Base-by-base conservation (phyloP, 306 rosid species). In the Purshia tridentata region DNA sequence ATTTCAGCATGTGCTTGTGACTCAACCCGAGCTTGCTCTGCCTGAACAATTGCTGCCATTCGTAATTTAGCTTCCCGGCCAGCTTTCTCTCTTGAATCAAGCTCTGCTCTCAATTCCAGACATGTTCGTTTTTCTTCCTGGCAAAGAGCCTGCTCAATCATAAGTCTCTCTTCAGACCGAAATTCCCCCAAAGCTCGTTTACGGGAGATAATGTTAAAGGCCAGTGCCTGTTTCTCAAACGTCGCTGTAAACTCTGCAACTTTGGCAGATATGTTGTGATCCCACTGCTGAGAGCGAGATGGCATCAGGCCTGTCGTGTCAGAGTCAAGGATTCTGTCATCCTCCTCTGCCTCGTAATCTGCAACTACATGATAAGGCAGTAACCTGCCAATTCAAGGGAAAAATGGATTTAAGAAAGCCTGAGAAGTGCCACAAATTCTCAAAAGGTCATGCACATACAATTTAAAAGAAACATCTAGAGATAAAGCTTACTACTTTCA, bases 251-350 rank as follows among this genome's bases (percentile, higher is more conserved):
- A 94, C 81, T 94, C 97, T 0, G 96, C 88, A 68, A 94, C 91
- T 80, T 94, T 94, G 73, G 95, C 92, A 69, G 91, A 74, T 77
- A 94, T 91, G 78, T 91, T 94, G 53, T 89, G 93, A 80, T 94
- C 98, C 98, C 98, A 94, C 78, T 94, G 98, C 79, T 94, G 98
- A 48, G 96, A 91, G 72, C 98, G 91, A 16, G 98, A 94, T 49
- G 88, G 95, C 85, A 94, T 76, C 79, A 85, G 88, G 69, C 98
- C 98, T 4, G 96, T 91, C 37, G 95, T 89, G 81, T 94, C 97
- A 72, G 97, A 89, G 86, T 94, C 96, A 0, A 94, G 97, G 70
- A 94, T 89, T 81, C 98, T 87, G 74, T 94, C 97, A 74, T 94
- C 98, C 85, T 94, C 98, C 83, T 94, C 97, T 8, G 97, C 98